phyloP scores from a whole-genome alignment of 805 yeast genomes.

The Candida khao-thaluensis region DNA sequence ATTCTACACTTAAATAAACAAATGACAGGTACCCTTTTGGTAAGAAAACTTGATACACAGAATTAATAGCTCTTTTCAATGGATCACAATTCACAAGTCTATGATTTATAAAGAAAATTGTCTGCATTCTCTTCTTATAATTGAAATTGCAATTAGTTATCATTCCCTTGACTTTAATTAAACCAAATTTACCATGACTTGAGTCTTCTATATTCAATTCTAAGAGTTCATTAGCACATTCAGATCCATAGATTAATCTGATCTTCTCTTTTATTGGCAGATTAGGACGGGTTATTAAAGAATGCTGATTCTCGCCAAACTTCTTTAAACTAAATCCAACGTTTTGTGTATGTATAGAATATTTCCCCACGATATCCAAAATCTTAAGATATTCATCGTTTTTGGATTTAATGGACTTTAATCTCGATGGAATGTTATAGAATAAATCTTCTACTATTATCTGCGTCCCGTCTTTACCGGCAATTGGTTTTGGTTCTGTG shows the following conservation, averaged over 20 bases:
- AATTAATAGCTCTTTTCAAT: conserved; percentile 61
- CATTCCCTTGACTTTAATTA: conserved; percentile 54
- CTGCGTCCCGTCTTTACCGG: conserved; percentile 87
- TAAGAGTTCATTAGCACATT: conserved; percentile 63
- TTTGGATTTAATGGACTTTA: conserved; percentile 60
- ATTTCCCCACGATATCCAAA: conserved; percentile 78
- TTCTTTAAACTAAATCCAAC: conserved; percentile 82
- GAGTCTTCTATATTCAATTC: conserved; percentile 37
- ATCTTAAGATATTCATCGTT: conserved; percentile 76
- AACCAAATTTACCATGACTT: conserved; percentile 40
- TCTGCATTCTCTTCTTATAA: conserved; percentile 62
- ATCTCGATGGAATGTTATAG: conserved; percentile 80
- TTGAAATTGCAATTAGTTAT: conserved; percentile 71
- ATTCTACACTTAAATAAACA: conserved; percentile 66
- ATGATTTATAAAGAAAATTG: conserved; percentile 81
- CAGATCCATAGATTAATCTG: conserved; percentile 67
- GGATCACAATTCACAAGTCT: conserved; percentile 85
- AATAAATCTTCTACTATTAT: conserved; percentile 85
- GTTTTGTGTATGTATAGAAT: conserved; percentile 68
- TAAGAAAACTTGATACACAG: conserved; percentile 60
- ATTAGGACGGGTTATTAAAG: conserved; percentile 57
- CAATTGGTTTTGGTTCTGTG: conserved; percentile 65
- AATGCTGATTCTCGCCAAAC: conserved; percentile 68
- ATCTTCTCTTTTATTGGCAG: conserved; percentile 63
- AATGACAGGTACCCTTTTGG: conserved; percentile 81